Evolutionary conservation across 345 rosid genomes (phyloP).

Genomic region (Salix exigua): DNA sequence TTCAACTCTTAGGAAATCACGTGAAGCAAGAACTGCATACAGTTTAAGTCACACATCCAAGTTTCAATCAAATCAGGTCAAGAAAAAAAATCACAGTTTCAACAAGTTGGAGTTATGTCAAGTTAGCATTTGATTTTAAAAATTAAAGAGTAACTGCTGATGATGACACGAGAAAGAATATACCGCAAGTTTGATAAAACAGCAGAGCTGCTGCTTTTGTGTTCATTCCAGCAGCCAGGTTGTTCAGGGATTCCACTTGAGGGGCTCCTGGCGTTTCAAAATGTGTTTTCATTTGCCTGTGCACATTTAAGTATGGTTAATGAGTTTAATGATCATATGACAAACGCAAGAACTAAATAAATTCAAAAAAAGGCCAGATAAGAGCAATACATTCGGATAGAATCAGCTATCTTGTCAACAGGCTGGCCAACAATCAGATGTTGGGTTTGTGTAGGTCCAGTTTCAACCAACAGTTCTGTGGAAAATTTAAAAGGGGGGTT

Average conservation of each 20-base stretch:
- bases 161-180: neutral
- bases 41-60: neutral
- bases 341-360: neutral
- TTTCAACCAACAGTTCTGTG: conserved; percentile 67
- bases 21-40: conserved; percentile 65
- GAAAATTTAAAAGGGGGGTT: neutral
- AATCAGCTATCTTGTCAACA: conserved; percentile 60
- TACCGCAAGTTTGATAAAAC: conserved; percentile 87
- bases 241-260: conserved; percentile 56
- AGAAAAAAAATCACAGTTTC: neutral
- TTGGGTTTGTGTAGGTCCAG: conserved; percentile 74
- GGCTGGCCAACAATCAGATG: conserved; percentile 33
- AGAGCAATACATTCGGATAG: conserved; percentile 51
- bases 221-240: conserved; percentile 64
- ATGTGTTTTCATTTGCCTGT: conserved; percentile 73
- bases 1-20: conserved; percentile 49
- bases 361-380: neutral
- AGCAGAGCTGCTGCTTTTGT: conserved; percentile 72
- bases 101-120: neutral
- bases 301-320: neutral
- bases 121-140: neutral
- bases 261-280: conserved; percentile 81
- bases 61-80: neutral
- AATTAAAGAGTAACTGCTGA: neutral
- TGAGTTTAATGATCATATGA: neutral